phyloP scores from a whole-genome alignment of 257 asterid genomes.

The Solanum gandarillasii region DNA sequence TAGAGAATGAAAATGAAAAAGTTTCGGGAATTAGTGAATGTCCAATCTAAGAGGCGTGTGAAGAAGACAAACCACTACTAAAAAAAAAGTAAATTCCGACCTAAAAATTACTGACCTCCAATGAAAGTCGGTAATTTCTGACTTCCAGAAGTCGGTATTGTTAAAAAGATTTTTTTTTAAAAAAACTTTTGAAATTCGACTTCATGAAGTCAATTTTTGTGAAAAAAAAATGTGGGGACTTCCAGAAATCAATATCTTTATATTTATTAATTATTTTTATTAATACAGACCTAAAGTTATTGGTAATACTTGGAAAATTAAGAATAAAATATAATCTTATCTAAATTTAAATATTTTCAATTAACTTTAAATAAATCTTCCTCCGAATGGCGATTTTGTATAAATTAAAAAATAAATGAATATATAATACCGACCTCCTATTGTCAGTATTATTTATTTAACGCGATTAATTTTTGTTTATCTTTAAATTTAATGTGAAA shows the following conservation, averaged over 20 bases:
- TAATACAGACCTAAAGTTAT: too few relatives aligned
- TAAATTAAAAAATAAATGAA: too few relatives aligned
- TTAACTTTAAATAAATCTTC: too few relatives aligned
- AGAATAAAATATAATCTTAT: not conserved
- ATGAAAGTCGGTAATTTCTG: too few relatives aligned
- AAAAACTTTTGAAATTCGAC: not conserved
- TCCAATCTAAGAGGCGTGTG: not conserved
- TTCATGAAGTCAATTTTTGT: not conserved
- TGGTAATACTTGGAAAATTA: too few relatives aligned
- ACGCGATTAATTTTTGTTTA: too few relatives aligned
- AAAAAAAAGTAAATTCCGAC: too few relatives aligned
- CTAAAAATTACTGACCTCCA: too few relatives aligned
- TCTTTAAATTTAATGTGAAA: too few relatives aligned
- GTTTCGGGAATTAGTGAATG: not conserved
- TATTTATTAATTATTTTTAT: too few relatives aligned
- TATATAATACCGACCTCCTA: not conserved
- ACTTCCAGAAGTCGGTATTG: not conserved
- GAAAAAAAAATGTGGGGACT: not conserved
- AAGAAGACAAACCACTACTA: conserved; percentile 12
- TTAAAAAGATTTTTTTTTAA: too few relatives aligned
- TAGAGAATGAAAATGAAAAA: not conserved
- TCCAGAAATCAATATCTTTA: not conserved
- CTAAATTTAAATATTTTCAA: not conserved
- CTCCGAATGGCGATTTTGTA: not conserved
- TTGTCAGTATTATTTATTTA: not conserved